Percentiles rank a stretch among this genome's conserved stretches.
Conservation (phyloP, 2,329 filamentous ascomycete genomes). For the Scedosporium boydii region DNA sequence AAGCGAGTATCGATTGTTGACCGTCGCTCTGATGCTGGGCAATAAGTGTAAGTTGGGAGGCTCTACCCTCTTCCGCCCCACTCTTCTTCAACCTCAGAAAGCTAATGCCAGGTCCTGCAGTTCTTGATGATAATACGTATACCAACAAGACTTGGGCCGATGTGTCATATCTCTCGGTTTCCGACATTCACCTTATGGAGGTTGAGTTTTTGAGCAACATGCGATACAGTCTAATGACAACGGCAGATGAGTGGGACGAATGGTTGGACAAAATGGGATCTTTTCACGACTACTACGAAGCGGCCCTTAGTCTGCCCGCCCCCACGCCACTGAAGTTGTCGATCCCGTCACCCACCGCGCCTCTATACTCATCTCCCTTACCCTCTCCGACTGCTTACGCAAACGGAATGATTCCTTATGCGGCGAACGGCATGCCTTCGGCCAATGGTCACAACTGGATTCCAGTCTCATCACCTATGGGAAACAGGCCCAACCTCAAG, state of each 20-base stretch:
- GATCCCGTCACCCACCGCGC: constrained; percentile 1
- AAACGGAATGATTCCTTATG: background rate
- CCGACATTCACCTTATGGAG: constrained; percentile 98
- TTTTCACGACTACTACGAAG: constrained; percentile 76
- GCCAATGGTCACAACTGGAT: background rate
- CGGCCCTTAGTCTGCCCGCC: constrained; percentile 41
- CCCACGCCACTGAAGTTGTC: background rate
- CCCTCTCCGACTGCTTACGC: background rate
- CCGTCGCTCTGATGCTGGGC: constrained; percentile 91
- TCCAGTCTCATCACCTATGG: background rate
- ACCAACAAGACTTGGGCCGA: constrained; percentile 99
- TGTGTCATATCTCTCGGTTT: constrained; percentile 85
- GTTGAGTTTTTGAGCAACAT: constrained; percentile 99
- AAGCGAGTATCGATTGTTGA: constrained; percentile 87
- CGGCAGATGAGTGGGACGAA: constrained; percentile 73
- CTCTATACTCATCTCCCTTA: background rate
- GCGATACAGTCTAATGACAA: constrained; percentile 85
- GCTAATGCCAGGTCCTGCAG: constrained; percentile 29
- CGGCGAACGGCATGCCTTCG: background rate
- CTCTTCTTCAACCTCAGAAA: constrained; percentile 10
- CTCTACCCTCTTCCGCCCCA: too few relatives aligned
- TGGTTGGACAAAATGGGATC: constrained; percentile 79
- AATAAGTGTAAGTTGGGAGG: constrained; percentile 68
- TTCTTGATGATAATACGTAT: constrained; percentile 97
- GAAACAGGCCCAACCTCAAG: constrained; percentile 1